Base-by-base conservation (phyloP, 2,329 filamentous ascomycete genomes). In the Talaromyces sp. region DNA sequence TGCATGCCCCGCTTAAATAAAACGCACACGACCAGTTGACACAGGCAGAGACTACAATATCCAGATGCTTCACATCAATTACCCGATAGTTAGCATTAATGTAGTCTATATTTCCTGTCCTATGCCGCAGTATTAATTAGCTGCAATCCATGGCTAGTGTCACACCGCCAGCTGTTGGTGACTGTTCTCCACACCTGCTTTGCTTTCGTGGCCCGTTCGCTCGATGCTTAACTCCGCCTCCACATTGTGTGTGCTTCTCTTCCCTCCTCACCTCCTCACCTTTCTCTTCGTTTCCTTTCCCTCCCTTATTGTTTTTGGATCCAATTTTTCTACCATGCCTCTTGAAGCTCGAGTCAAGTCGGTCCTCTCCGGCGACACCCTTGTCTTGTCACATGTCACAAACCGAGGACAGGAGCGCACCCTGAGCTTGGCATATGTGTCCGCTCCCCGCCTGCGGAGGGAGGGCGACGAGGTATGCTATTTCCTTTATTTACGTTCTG, bases 371-470 rank as follows among this genome's bases (percentile, higher is more conserved):
- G 95, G 95, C 71, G 95, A 98, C 81, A 96, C 93, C 30, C 80
- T 98, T 69, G 82, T 98, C 66, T 81, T 98, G 71, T 86, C 88
- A 69, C 92, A 90, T 77, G 83, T 91, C 73, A 88, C 88, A 76
- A 93, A 96, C 74, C 89, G 90, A 39, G 83, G 86, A 66, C 86
- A 89, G 76, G 95, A 98, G 80, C 90, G 92, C 70, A 91, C 85
- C 58, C 84, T 99, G 70, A 96, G 92, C 72, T 83, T 99, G 66
- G 95, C 95, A 70, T 98, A 92, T 78, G 92, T 98, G 68, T 90
- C 88, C 62, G 92, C 93, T 56, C 95, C 95, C 3, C 88, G 93
- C 72, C 75, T 97, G 75, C 88, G 84, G 79, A 88, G 92, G 76
- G 93, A 97, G 69, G 92, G 91, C 62, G 93, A 97, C 71, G 93